Evolutionary conservation across 164 flowering plant species (phyloP), one percentile per base, ranked within the genome.

Genomic region (Vitis vinifera): DNA sequence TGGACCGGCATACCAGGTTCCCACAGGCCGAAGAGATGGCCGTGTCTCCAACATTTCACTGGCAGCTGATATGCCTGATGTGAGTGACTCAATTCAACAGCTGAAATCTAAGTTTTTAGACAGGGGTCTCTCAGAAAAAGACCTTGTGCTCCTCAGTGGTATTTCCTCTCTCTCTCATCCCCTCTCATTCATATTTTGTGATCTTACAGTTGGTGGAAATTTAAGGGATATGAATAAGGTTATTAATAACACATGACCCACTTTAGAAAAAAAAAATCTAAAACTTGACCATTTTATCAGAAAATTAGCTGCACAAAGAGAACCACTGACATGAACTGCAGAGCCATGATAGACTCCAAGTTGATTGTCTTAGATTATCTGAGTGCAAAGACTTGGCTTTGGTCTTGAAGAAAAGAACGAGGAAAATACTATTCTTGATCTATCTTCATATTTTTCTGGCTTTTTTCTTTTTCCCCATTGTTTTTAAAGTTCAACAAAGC

Each of bases 11-110:
- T 92, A 86, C 63, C 67, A 82, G 61, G 88, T 91, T 55, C 87
- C 86, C 1, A 89, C 91, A 0, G 97, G 97, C 0, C 73, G 97
- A 17, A 88, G 89, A 76, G 97, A 91, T 57, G 94, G 97, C 5
- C 62, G 70, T 30, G 72, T 81, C 62, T 91, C 97, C 0, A 76
- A 77, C 27, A 11, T 66, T 8, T 73, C 84, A 0, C 61, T 80
- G 62, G 97, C 94, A 1, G 79, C 9, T 30, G 77, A 80, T 23
- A 82, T 91, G 93, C 97, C 97, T 1, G 91, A 88, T n/a, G 84
- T 86, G 15, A 61, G 66, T 19, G 88, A 91, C 29, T 77, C 92
- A 1, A 71, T 88, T 65, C 78, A 87, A 65, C 63, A 44, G 10
- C 80, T 91, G 27, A 88, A 82, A 73, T 73, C 63, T 0, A 87